Evolutionary conservation across 768 basidiomycete genomes (phyloP).

Genomic region (Psilocybe sp.): DNA sequence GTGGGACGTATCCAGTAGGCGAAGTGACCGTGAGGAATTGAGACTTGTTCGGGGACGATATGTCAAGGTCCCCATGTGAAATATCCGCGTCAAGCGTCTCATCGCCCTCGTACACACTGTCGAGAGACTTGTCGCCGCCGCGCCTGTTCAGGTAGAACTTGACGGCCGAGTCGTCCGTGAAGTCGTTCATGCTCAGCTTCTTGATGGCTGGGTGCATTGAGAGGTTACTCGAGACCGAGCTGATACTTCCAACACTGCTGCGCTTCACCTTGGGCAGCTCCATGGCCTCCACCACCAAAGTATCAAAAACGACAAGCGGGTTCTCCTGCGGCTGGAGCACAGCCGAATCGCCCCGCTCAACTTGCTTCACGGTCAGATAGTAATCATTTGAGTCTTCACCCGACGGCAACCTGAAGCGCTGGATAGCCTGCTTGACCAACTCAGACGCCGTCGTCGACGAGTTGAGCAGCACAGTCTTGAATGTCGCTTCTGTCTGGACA

Average conservation of each 20-base stretch:
- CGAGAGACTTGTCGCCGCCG: conserved; percentile 35
- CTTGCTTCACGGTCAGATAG: conserved; percentile 89
- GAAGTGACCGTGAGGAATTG: conserved; percentile 44
- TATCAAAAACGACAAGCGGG: conserved; percentile 89
- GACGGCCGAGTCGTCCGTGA: conserved; percentile 94
- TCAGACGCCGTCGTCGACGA: conserved; percentile 80
- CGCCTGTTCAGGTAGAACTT: conserved; percentile 91
- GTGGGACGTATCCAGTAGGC: conserved; percentile 42
- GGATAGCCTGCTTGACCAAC: conserved; percentile 88
- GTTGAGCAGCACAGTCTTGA: conserved; percentile 96
- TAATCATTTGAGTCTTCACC: conserved; percentile 66
- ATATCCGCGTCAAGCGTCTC: conserved; percentile 39
- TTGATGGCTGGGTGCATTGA: conserved; percentile 95
- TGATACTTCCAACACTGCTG: conserved; percentile 91
- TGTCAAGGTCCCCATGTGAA: conserved; percentile 24
- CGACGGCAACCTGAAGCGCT: conserved; percentile 82
- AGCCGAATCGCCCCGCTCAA: conserved; percentile 84
- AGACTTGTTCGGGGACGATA: conserved; percentile 23
- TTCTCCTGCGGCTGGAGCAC: conserved; percentile 68
- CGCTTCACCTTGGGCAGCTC: conserved; percentile 87
- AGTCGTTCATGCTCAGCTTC: conserved; percentile 94
- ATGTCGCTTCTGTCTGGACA: conserved; percentile 91
- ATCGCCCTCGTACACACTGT: conserved; percentile 43
- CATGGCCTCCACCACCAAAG: conserved; percentile 75
- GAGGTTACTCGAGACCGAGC: conserved; percentile 87